Percentiles rank a stretch among this genome's conserved stretches.
Evolutionary conservation across 2,329 filamentous ascomycete species (phyloP).

Genomic region (Emmonsia crescens): DNA sequence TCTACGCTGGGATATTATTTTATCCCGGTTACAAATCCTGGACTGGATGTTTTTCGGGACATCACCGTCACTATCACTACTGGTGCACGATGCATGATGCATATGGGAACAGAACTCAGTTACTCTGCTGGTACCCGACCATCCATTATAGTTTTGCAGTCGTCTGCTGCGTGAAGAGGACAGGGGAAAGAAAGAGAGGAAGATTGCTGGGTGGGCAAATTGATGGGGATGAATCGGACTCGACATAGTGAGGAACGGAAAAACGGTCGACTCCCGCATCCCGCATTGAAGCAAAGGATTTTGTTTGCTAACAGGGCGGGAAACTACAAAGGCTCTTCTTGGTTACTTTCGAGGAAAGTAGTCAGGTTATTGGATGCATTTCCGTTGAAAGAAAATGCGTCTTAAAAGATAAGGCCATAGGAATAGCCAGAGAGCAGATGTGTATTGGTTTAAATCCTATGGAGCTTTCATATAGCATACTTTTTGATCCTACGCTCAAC

Average conservation of each 20-base stretch:
- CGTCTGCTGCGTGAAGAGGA: not conserved
- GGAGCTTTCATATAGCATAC: too few relatives aligned
- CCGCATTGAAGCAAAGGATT: too few relatives aligned
- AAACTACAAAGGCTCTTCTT: too few relatives aligned
- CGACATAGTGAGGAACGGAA: not conserved
- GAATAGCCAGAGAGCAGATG: not conserved
- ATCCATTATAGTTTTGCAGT: not conserved
- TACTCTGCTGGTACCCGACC: not conserved
- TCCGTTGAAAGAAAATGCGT: not conserved
- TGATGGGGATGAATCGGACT: not conserved
- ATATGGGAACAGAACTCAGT: not conserved
- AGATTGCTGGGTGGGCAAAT: not conserved
- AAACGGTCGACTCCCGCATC: not conserved
- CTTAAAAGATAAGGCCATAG: not conserved
- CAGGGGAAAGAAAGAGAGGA: not conserved
- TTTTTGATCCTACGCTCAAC: too few relatives aligned
- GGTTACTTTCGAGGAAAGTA: not conserved
- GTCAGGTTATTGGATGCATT: not conserved
- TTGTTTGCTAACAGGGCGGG: too few relatives aligned
- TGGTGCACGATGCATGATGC: not conserved
- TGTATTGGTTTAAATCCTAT: too few relatives aligned
- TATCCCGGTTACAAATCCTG: not conserved
- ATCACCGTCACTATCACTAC: not conserved
- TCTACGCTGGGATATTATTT: not conserved
- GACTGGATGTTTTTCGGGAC: not conserved